Conservation (phyloP, 495 filamentous ascomycete species). For the Aspergillus ellipticus region DNA sequence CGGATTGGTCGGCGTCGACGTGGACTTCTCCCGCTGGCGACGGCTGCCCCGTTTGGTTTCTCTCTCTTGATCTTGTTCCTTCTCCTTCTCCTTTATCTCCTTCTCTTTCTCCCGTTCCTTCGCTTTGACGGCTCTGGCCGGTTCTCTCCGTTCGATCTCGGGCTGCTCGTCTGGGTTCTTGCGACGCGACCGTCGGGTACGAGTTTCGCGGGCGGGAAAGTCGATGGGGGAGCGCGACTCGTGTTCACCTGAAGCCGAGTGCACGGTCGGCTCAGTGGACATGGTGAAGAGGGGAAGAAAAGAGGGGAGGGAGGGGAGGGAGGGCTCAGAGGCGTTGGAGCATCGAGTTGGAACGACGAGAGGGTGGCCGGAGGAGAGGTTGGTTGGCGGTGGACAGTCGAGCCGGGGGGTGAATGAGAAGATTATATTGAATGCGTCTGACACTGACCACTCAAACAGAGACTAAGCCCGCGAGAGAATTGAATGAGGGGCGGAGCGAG, state of each 20-base stretch:
- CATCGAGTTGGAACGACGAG: constrained; percentile 10
- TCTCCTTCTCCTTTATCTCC: constrained; percentile 28
- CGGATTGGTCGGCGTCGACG: constrained; percentile 21
- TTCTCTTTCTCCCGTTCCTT: constrained; percentile 31
- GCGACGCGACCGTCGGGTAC: constrained; percentile 43
- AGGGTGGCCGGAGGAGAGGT: constrained; percentile 4
- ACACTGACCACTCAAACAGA: neutral
- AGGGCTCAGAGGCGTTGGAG: constrained; percentile 13
- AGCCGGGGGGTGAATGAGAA: neutral
- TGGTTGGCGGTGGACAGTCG: neutral
- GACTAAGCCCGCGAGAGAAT: constrained; percentile 1
- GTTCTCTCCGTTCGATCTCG: constrained; percentile 19
- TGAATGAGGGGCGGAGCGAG: neutral
- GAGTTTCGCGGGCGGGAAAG: constrained; percentile 13
- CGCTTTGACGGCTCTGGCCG: constrained; percentile 16
- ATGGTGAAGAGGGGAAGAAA: constrained; percentile 17
- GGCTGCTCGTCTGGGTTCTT: constrained; percentile 40
- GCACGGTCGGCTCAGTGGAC: constrained; percentile 22
- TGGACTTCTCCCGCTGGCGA: constrained; percentile 39
- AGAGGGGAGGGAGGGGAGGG: constrained; percentile 37
- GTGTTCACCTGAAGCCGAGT: constrained; percentile 21
- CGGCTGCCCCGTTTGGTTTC: constrained; percentile 37
- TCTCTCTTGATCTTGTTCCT: constrained; percentile 20
- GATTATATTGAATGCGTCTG: neutral
- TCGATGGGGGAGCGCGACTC: constrained; percentile 15